These are phyloP conservation scores for Mayamaea pseudoterrestris DNA, from an alignment of 108 stramenopile genomes.

Conservation along the genomic window DNA sequence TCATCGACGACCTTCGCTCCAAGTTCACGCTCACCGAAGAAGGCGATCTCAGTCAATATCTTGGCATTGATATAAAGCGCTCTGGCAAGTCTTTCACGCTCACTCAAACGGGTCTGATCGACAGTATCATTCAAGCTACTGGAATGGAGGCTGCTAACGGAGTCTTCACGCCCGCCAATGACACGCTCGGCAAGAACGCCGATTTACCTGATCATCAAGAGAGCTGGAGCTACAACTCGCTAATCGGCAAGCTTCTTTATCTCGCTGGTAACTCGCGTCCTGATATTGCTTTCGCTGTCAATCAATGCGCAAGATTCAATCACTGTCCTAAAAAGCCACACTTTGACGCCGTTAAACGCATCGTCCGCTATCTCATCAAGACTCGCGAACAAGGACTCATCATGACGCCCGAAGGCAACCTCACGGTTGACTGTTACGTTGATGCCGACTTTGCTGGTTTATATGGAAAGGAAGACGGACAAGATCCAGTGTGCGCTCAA, in stretches of 20 bases:
- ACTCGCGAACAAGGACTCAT: constrained; percentile 15
- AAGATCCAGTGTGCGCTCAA: constrained; percentile 1
- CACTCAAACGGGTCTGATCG: constrained; percentile 13
- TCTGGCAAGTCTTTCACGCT: constrained; percentile 4
- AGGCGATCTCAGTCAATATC: constrained; percentile 32
- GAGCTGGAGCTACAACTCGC: constrained; percentile 14
- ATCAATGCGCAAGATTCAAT: constrained; percentile 14
- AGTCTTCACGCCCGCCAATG: constrained; percentile 4
- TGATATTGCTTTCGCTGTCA: constrained; percentile 15
- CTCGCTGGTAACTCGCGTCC: constrained; percentile 13
- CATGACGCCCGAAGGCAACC: constrained; percentile 6
- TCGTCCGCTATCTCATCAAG: constrained; percentile 13
- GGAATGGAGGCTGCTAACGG: neutral
- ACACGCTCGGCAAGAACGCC: neutral
- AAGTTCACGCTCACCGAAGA: constrained; percentile 20
- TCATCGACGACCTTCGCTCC: constrained; percentile 3
- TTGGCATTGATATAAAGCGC: constrained; percentile 20
- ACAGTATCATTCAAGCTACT: constrained; percentile 14
- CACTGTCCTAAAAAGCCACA: constrained; percentile 8
- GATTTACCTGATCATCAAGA: constrained; percentile 1
- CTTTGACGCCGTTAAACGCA: constrained; percentile 9
- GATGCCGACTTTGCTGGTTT: constrained; percentile 21
- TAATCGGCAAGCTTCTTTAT: constrained; percentile 23
- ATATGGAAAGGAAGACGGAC: neutral
- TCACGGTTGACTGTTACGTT: constrained; percentile 19